phyloP scores from a whole-genome alignment of 208 protist genomes.

The Crithidia fasciculata region DNA sequence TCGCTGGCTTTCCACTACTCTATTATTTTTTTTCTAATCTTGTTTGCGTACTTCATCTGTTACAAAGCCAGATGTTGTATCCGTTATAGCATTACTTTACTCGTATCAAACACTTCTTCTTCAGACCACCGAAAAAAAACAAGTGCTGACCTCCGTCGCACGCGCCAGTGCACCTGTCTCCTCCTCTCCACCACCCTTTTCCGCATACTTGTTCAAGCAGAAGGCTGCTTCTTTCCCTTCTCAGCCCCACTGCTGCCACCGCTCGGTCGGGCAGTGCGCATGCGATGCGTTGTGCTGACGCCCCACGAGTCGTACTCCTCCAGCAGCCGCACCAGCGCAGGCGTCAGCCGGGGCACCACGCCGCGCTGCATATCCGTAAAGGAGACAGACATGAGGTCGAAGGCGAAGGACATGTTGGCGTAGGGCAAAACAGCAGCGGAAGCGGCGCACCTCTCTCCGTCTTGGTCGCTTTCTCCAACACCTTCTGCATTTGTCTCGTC shows the following conservation, averaged over 20 bases:
- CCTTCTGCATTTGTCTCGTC: too few relatives aligned
- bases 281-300: constrained; percentile 71
- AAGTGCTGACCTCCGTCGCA: too few relatives aligned
- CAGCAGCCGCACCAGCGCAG: constrained; percentile 68
- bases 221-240: not conserved
- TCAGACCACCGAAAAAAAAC: too few relatives aligned
- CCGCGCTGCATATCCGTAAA: constrained; percentile 56
- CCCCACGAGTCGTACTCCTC: constrained; percentile 91
- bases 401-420: constrained; percentile 79
- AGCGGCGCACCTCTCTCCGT: not conserved
- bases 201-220: not conserved
- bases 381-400: constrained; percentile 87
- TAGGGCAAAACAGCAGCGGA: not conserved
- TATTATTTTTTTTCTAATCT: too few relatives aligned
- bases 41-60: too few relatives aligned
- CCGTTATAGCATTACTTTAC: too few relatives aligned
- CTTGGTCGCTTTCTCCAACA: not conserved
- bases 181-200: not conserved
- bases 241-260: not conserved
- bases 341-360: constrained; percentile 41
- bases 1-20: too few relatives aligned
- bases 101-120: too few relatives aligned
- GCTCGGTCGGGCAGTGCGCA: constrained; percentile 38
- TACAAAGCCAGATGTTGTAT: too few relatives aligned
- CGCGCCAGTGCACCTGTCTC: too few relatives aligned